phyloP scores from a whole-genome alignment of 2,329 filamentous ascomycete species.

The Phoma sp. region DNA sequence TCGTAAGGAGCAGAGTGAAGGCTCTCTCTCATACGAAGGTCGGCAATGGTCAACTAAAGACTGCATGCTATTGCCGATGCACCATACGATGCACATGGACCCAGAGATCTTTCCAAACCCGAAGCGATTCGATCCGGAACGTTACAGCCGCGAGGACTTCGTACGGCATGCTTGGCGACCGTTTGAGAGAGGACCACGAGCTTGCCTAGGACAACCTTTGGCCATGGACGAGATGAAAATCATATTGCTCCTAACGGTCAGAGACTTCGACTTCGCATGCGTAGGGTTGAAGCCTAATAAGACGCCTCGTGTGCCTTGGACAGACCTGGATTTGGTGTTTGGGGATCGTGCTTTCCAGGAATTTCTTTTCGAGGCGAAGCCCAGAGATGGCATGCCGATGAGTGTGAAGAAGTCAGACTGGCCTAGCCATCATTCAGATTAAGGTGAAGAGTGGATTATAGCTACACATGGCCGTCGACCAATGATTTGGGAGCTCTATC shows the following conservation, averaged over 20 bases:
- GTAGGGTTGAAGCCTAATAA: constrained; percentile 35
- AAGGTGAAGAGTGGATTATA: neutral
- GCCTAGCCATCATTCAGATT: neutral
- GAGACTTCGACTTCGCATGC: constrained; percentile 58
- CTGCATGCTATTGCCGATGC: constrained; percentile 52
- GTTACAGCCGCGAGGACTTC: constrained; percentile 49
- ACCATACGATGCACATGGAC: constrained; percentile 46
- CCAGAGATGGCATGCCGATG: constrained; percentile 43
- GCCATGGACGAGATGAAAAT: constrained; percentile 61
- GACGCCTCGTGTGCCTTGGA: constrained; percentile 33
- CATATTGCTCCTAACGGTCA: constrained; percentile 57
- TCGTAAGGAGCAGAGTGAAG: constrained; percentile 46
- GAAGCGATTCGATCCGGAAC: constrained; percentile 42
- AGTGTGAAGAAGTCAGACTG: constrained; percentile 31
- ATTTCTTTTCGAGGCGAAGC: constrained; percentile 40
- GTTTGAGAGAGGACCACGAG: constrained; percentile 62
- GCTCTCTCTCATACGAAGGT: constrained; percentile 50
- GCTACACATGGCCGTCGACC: neutral
- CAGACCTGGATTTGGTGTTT: constrained; percentile 35
- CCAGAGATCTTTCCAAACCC: constrained; percentile 33
- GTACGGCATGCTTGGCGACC: constrained; percentile 59
- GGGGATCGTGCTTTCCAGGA: constrained; percentile 43
- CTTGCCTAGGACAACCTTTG: constrained; percentile 65
- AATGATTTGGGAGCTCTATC: neutral
- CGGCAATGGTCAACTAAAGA: constrained; percentile 53